Conservation (phyloP, 768 basidiomycete species). For the Kwoniella botswanensis region DNA sequence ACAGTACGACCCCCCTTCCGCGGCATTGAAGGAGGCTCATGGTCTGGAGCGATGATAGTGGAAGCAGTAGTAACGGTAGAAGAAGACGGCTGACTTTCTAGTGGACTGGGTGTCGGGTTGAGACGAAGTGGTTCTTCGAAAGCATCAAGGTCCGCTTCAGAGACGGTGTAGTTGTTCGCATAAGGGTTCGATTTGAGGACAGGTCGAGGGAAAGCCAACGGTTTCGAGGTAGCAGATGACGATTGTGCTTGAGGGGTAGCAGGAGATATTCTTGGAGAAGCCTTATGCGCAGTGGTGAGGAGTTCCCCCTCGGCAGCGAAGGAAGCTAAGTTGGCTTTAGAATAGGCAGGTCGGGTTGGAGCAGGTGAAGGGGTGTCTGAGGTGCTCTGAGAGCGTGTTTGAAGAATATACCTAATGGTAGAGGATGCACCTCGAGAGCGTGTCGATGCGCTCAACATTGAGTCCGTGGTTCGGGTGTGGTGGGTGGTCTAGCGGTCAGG, state of each 20-base stretch:
- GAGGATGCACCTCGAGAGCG: background rate
- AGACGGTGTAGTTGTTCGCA: conserved; percentile 19
- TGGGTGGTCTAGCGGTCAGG: background rate
- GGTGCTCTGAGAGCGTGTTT: conserved; percentile 11
- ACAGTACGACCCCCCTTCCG: background rate
- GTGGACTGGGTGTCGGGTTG: background rate
- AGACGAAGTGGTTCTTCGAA: background rate
- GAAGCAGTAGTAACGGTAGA: background rate
- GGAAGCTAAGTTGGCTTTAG: conserved; percentile 11
- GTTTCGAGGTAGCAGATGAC: background rate
- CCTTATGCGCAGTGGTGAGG: conserved; percentile 1
- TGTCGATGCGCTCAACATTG: background rate
- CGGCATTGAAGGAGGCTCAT: background rate
- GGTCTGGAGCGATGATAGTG: no score
- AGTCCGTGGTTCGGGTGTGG: background rate
- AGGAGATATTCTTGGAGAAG: background rate
- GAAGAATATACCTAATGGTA: background rate
- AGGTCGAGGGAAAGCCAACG: conserved; percentile 14
- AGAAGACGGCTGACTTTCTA: background rate
- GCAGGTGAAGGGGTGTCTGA: conserved; percentile 5
- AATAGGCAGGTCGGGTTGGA: background rate
- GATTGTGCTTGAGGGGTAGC: background rate
- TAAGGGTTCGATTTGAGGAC: conserved; percentile 30
- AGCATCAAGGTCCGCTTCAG: conserved; percentile 19
- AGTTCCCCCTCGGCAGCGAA: conserved; percentile 23